phyloP scores from a whole-genome alignment of 2,329 filamentous ascomycete genomes.

The Pseudogymnoascus sp. region DNA sequence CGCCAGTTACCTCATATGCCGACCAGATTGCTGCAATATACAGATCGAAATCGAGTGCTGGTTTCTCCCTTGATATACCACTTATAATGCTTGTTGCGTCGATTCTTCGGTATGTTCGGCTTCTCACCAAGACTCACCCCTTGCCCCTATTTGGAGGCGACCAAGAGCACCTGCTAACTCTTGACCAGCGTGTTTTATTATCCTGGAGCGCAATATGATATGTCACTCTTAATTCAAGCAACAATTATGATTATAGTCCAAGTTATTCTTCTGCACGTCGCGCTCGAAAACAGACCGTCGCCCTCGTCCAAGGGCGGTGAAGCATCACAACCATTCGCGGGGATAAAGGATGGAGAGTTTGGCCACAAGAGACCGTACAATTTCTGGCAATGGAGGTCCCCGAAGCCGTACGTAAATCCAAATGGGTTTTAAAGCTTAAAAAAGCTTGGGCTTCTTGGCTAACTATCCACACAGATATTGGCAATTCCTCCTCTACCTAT shows the following conservation, averaged over 20 bases:
- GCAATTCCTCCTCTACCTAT: conserved; percentile 65
- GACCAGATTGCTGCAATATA: conserved; percentile 62
- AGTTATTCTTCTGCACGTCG: conserved; percentile 56
- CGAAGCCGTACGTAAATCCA: conserved; percentile 46
- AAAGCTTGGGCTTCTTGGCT: conserved; percentile 9
- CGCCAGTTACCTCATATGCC: conserved; percentile 56
- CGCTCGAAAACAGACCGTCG: conserved; percentile 57
- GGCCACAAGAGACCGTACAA: conserved; percentile 55
- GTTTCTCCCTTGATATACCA: conserved; percentile 64
- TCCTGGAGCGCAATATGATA: conserved; percentile 58
- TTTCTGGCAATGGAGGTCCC: conserved; percentile 76
- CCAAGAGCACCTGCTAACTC: conserved; percentile 12
- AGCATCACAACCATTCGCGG: conserved; percentile 54
- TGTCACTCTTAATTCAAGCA: conserved; percentile 55
- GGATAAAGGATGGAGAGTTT: conserved; percentile 23
- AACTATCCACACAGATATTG: conserved; percentile 51
- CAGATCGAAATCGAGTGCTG: conserved; percentile 53
- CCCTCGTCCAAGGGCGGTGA: conserved; percentile 54
- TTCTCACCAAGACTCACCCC: not conserved
- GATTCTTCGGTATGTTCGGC: conserved; percentile 47
- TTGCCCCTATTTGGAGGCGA: not conserved
- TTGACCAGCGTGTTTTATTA: conserved; percentile 58
- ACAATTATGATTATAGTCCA: conserved; percentile 60
- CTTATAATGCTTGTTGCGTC: conserved; percentile 66
- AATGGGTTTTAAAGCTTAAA: conserved; percentile 2